These are phyloP conservation scores for Colletotrichum sp. DNA, from an alignment of 2,329 filamentous ascomycete species.

Conservation along the genomic window DNA sequence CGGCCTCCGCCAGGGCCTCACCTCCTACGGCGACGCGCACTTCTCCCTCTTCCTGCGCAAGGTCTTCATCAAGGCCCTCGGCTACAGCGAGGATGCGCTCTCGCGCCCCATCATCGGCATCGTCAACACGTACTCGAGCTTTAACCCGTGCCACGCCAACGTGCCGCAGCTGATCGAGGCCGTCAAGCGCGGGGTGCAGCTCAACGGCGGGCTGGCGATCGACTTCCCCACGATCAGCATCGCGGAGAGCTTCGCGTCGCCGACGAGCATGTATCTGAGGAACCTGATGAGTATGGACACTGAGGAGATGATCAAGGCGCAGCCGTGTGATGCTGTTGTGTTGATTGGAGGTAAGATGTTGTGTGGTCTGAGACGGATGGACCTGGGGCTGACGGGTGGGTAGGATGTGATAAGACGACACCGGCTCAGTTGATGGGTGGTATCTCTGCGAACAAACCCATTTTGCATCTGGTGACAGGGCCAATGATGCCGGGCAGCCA, in stretches of 20 bases:
- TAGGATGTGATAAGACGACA: slow-evolving; percentile 76
- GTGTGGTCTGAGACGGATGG: too few relatives aligned
- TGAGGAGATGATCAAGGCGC: slow-evolving; percentile 77
- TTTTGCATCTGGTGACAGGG: slow-evolving; percentile 71
- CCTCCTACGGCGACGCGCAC: slow-evolving; percentile 75
- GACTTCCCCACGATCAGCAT: slow-evolving; percentile 78
- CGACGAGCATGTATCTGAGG: slow-evolving; percentile 76
- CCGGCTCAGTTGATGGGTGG: slow-evolving; percentile 79
- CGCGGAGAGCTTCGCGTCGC: slow-evolving; percentile 71
- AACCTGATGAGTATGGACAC: slow-evolving; percentile 84
- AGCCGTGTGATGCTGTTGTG: slow-evolving; percentile 72
- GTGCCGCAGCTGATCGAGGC: slow-evolving; percentile 75
- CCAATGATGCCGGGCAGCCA: slow-evolving; percentile 79
- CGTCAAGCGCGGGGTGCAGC: slow-evolving; percentile 70
- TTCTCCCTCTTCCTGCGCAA: slow-evolving; percentile 79
- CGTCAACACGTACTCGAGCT: slow-evolving; percentile 74
- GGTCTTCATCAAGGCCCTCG: slow-evolving; percentile 78
- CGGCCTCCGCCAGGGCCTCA: slow-evolving; percentile 68
- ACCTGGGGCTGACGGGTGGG: neutral
- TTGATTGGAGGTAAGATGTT: slow-evolving; percentile 64
- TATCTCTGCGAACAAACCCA: slow-evolving; percentile 75
- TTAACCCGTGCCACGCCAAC: slow-evolving; percentile 79
- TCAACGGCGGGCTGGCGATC: slow-evolving; percentile 70
- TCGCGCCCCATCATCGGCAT: slow-evolving; percentile 76
- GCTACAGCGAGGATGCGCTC: slow-evolving; percentile 75